Conservation (phyloP, 2,329 filamentous ascomycete genomes). For the Botrytis galanthina region DNA sequence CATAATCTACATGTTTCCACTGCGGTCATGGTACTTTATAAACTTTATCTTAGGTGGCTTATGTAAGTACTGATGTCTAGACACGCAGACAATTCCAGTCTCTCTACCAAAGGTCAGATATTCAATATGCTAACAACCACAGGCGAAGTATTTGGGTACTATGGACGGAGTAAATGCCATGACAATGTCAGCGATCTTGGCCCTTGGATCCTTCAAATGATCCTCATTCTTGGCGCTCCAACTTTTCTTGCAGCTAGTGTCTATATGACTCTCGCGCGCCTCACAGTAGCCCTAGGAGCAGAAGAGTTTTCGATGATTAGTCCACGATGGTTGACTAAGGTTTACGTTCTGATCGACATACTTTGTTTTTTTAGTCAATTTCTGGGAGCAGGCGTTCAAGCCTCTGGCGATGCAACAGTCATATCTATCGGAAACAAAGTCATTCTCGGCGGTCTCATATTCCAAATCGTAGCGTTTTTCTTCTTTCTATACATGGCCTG, state of each 20-base stretch:
- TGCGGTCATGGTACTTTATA: slow-evolving; percentile 26
- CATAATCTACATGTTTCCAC: slow-evolving; percentile 24
- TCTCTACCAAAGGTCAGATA: neutral
- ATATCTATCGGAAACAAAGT: neutral
- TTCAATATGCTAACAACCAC: neutral
- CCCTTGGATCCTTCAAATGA: slow-evolving; percentile 43
- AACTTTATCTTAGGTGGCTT: slow-evolving; percentile 25
- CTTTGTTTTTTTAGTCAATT: slow-evolving; percentile 48
- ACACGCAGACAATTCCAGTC: neutral
- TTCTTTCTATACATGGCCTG: neutral
- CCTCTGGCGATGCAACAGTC: slow-evolving; percentile 3
- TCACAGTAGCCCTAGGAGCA: slow-evolving; percentile 42
- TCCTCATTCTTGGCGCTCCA: slow-evolving; percentile 45
- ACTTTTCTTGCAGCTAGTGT: slow-evolving; percentile 46
- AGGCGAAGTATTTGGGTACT: slow-evolving; percentile 27
- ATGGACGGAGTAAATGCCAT: slow-evolving; percentile 16
- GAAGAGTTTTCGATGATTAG: slow-evolving; percentile 45
- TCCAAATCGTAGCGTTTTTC: neutral
- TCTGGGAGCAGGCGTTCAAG: slow-evolving; percentile 36
- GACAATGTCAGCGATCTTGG: slow-evolving; percentile 2
- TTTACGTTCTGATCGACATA: slow-evolving; percentile 51
- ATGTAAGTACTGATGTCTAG: slow-evolving; percentile 20
- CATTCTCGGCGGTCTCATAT: neutral
- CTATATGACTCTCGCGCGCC: slow-evolving; percentile 47
- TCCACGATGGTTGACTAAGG: slow-evolving; percentile 47